Percentiles rank a stretch among this genome's conserved stretches.
These are phyloP conservation scores for Megacollybia marginata DNA, from an alignment of 768 basidiomycete genomes.

Conservation along the genomic window DNA sequence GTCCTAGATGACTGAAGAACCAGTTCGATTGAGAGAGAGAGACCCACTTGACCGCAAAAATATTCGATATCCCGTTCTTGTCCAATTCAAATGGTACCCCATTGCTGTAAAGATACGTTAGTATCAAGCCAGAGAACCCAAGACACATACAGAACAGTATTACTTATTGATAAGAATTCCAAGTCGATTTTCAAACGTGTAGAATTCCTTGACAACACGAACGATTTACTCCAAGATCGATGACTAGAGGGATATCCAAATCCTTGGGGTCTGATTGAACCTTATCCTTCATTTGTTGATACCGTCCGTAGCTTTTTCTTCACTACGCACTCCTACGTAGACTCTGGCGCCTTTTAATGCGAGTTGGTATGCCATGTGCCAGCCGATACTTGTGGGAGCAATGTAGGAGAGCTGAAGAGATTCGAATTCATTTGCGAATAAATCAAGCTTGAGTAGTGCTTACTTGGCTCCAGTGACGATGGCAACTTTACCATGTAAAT, in stretches of 20 bases:
- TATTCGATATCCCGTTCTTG: not conserved
- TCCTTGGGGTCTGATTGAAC: not conserved
- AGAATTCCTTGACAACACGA: not conserved
- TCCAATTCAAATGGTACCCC: not conserved
- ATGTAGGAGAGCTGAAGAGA: not conserved
- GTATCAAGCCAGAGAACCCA: not conserved
- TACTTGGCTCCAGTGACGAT: too few relatives aligned
- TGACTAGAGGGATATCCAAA: not conserved
- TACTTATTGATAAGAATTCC: not conserved
- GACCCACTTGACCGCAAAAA: not conserved
- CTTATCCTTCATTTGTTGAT: not conserved
- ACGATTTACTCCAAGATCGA: not conserved
- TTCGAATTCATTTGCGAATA: not conserved
- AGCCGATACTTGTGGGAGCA: slow-evolving; percentile 1
- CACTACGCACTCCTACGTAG: slow-evolving; percentile 2
- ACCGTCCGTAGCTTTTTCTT: slow-evolving; percentile 1
- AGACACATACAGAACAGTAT: not conserved
- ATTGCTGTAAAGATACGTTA: not conserved
- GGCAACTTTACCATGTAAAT: too few relatives aligned
- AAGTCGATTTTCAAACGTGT: not conserved
- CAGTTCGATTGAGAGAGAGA: too few relatives aligned
- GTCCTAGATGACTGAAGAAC: slow-evolving; percentile 4
- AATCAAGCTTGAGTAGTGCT: too few relatives aligned
- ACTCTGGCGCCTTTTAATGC: slow-evolving; percentile 4
- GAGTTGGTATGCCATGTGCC: slow-evolving; percentile 4